Percentiles rank a stretch among this genome's conserved stretches.
phyloP scores from a whole-genome alignment of 192 early-diverging fungal species.

The Umbelopsis isabellina region DNA sequence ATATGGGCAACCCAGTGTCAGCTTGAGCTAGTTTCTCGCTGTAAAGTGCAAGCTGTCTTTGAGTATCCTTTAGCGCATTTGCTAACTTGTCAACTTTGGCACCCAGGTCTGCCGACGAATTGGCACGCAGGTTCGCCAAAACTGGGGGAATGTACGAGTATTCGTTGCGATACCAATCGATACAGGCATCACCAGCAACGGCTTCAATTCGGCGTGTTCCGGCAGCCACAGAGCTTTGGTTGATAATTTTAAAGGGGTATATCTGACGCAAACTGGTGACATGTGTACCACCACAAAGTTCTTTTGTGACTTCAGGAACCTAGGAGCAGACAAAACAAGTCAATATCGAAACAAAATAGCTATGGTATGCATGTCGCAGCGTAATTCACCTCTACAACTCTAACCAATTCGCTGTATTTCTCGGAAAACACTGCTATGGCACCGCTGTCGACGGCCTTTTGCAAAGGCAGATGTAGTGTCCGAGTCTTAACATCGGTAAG shows the following conservation, averaged over 20 bases:
- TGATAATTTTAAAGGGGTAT: slow-evolving; percentile 61
- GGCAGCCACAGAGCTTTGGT: slow-evolving; percentile 59
- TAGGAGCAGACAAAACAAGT: neutral
- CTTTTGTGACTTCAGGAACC: slow-evolving; percentile 52
- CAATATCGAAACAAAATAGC: neutral
- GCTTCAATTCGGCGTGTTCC: slow-evolving; percentile 66
- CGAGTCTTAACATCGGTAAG: slow-evolving; percentile 39
- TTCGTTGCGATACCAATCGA: slow-evolving; percentile 48
- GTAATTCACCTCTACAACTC: slow-evolving; percentile 57
- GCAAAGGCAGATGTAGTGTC: slow-evolving; percentile 42
- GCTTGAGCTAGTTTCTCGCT: slow-evolving; percentile 46
- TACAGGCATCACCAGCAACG: slow-evolving; percentile 48
- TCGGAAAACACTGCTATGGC: slow-evolving; percentile 58
- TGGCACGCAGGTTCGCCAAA: slow-evolving; percentile 44
- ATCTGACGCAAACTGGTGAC: slow-evolving; percentile 49
- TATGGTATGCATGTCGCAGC: neutral
- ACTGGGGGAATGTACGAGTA: slow-evolving; percentile 46
- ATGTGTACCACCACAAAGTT: slow-evolving; percentile 64
- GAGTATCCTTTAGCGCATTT: slow-evolving; percentile 45
- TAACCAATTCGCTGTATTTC: slow-evolving; percentile 58
- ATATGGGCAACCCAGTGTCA: neutral
- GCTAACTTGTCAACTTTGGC: slow-evolving; percentile 48
- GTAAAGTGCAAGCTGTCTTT: slow-evolving; percentile 38
- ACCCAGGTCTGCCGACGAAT: slow-evolving; percentile 39
- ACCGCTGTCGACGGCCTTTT: slow-evolving; percentile 52